Conservation (phyloP, 108 stramenopile species). For the Cylindrotheca closterium region DNA sequence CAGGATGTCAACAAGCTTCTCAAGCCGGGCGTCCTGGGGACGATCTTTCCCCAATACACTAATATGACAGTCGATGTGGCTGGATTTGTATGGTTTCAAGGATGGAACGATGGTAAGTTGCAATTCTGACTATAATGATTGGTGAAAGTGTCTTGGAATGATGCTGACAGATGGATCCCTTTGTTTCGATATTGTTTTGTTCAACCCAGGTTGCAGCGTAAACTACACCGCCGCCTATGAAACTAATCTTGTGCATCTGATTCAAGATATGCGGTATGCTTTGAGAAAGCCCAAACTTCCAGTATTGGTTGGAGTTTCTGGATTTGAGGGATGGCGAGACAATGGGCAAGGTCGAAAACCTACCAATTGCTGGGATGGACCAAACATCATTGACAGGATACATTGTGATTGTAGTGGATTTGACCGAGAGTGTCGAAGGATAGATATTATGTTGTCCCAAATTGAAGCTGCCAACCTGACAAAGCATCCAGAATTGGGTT, state of each 20-base stretch:
- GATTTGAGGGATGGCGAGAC: constrained; percentile 27
- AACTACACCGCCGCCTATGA: constrained; percentile 28
- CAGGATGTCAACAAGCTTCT: background rate
- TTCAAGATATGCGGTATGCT: constrained; percentile 39
- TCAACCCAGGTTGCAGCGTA: background rate
- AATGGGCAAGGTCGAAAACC: background rate
- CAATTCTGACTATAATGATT: too few species aligned
- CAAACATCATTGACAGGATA: background rate
- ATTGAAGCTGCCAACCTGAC: constrained; percentile 18
- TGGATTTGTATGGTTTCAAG: constrained; percentile 54
- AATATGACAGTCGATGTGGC: constrained; percentile 8
- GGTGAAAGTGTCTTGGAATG: too few species aligned
- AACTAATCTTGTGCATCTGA: constrained; percentile 37
- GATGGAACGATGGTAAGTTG: constrained; percentile 43
- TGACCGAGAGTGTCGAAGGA: background rate
- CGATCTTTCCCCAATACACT: constrained; percentile 7
- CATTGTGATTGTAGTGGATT: background rate
- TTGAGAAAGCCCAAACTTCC: constrained; percentile 24
- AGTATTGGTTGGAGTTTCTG: constrained; percentile 36
- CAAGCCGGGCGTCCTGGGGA: background rate
- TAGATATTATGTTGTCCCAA: constrained; percentile 17
- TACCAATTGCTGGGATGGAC: constrained; percentile 10
- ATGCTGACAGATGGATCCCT: too few species aligned
- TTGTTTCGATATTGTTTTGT: background rate
- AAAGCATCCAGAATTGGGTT: constrained; percentile 20